A percentile compares a stretch with the other conserved stretches of the same genome.
phyloP scores from a whole-genome alignment of 371 early-diverging fungal species.

The Syncephalastrum racemosum region DNA sequence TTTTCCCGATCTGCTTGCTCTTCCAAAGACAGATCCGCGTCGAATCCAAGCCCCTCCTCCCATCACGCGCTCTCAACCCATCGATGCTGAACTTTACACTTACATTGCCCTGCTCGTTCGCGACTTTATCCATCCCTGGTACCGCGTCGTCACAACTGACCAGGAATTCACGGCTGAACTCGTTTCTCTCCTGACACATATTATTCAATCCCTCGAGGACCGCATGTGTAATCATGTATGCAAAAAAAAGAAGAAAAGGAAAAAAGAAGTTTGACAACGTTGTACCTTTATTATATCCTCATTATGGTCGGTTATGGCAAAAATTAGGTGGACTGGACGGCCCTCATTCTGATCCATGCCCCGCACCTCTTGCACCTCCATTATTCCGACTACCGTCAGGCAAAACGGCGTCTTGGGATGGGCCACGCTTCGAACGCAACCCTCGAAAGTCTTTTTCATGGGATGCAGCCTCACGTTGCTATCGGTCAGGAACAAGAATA shows the following conservation, averaged over 20 bases:
- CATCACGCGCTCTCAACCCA: conserved; percentile 42
- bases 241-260: background rate
- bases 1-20: conserved; percentile 39
- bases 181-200: conserved; percentile 35
- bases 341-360: conserved; percentile 46
- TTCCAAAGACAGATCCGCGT: conserved; percentile 42
- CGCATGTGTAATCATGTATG: conserved; percentile 41
- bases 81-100: conserved; percentile 60
- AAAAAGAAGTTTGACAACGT: too few relatives aligned
- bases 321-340: conserved; percentile 63
- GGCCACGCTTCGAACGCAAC: conserved; percentile 52
- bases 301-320: background rate
- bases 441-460: conserved; percentile 54
- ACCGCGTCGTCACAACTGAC: conserved; percentile 51
- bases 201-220: conserved; percentile 51
- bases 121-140: conserved; percentile 67
- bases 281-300: conserved; percentile 5
- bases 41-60: conserved; percentile 31
- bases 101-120: conserved; percentile 56
- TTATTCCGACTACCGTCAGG: conserved; percentile 54
- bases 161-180: conserved; percentile 52
- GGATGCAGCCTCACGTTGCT: conserved; percentile 65
- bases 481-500: conserved; percentile 51
- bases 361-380: conserved; percentile 54
- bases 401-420: conserved; percentile 42